These are phyloP conservation scores for Kluyveromyces dobzhanskii DNA, from an alignment of 805 yeast species.

Conservation along the genomic window DNA sequence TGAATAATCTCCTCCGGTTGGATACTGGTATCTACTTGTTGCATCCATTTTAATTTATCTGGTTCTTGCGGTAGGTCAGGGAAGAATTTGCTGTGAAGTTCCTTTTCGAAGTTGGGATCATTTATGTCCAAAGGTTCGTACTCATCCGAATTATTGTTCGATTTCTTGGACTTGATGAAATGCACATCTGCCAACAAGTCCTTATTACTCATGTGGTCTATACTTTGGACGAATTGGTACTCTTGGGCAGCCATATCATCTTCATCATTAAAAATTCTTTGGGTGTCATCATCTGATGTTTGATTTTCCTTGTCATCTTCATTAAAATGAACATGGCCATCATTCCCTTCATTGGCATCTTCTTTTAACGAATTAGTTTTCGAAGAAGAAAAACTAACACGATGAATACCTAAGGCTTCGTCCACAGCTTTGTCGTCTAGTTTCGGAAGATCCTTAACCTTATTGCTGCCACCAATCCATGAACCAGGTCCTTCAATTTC, in stretches of 20 bases:
- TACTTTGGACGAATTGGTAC: conserved; percentile 38
- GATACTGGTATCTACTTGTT: conserved; percentile 42
- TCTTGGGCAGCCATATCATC: conserved; percentile 46
- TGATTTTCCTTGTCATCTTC: conserved; percentile 28
- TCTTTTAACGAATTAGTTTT: background rate
- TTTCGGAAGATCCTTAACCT: conserved; percentile 16
- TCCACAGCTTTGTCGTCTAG: conserved; percentile 24
- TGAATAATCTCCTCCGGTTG: conserved; percentile 27
- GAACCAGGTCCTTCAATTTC: conserved; percentile 31
- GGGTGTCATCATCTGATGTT: conserved; percentile 9
- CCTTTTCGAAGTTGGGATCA: conserved; percentile 71
- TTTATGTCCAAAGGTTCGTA: conserved; percentile 43
- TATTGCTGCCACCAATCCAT: conserved; percentile 29
- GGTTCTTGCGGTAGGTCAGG: conserved; percentile 86
- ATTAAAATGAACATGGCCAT: conserved; percentile 12
- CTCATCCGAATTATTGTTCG: conserved; percentile 16
- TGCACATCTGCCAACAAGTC: conserved; percentile 45
- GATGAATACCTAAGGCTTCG: conserved; percentile 19
- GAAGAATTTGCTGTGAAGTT: conserved; percentile 75
- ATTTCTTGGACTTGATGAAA: conserved; percentile 40
- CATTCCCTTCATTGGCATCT: conserved; percentile 10
- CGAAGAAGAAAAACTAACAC: background rate
- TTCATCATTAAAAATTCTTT: conserved; percentile 26
- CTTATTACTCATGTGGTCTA: conserved; percentile 37
- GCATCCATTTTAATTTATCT: conserved; percentile 87